Base-by-base conservation (phyloP, 768 basidiomycete species). In the Leccinum uliginosum region DNA sequence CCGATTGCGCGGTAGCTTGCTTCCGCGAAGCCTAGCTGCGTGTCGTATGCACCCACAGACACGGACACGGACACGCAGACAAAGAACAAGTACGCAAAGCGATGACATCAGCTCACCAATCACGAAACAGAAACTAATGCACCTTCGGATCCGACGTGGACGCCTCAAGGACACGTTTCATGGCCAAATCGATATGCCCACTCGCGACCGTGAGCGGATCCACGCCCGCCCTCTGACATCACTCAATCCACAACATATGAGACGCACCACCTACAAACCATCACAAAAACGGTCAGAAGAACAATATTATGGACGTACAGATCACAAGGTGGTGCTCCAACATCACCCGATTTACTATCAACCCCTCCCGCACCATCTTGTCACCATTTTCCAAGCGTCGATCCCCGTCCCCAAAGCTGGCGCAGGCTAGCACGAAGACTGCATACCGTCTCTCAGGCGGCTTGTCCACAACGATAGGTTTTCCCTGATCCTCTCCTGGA, bases 1-100 rank as follows among this genome's bases (percentile, higher is more conserved):
- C 84, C 82, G 30, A 89, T 74, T 4, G 93, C 85, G 24, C 79
- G 78, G 64, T 88, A 89, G 45, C 85, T 84, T 4, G 94, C 93
- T 50, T 87, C 80, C 4, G 77, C 64, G 50, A 86, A 83, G 6
- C 80, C 78, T 59, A 64, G 67, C 79, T 82, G 32, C 9, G 4
- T 11, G 8, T n/a, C 19, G 10, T 17, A 6, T 17, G 15, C 3
- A 19, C 19, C 3, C 19, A 44, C 1, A 30, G 2, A 12, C 4
- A 30, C n/a, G n/a, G n/a, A n/a, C n/a, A 10, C 19, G 7, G 1
- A 11, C 1, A n/a, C n/a, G 19, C 19, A 43, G 19, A n/a, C 19
- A n/a, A n/a, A 4, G 17, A 24, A 17, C 8, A 4, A 49, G 34
- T 24, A 7, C 21, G 7, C 14, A 19, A 14, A 19, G 21, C 7